Evolutionary conservation across 148 eudicot species (phyloP), one percentile per base, ranked within the genome.

Genomic region (Rhododendron henanense): DNA sequence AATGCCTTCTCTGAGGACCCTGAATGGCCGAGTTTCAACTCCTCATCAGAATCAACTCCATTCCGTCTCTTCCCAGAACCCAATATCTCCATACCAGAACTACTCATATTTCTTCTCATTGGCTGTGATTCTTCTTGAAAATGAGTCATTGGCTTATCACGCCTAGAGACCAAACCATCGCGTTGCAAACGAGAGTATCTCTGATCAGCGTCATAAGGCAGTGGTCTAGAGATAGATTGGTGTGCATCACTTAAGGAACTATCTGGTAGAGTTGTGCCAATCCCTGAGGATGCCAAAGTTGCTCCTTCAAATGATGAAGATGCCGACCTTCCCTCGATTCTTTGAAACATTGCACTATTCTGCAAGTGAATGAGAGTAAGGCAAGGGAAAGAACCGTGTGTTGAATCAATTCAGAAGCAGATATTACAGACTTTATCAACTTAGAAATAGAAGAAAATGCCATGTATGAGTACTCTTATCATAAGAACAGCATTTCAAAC

Each of bases 81-180:
- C 76, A 85, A 55, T 33, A 75, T 16, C 47, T 85, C 83, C 28
- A 47, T 41, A 79, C 74, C 87, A 16, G 87, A 78, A 85, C 77
- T 48, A 79, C 83, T 85, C 23, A 6, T 78, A 63, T 63, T 85
- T 79, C 83, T 79, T 79, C 81, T 77, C 63, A 85, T 45, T n/a
- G 83, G 45, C 48, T 85, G 83, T 78, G 87, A 45, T 16, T 79
- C 87, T 44, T 85, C 87, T 44, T 85, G 87, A 41, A 79, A 85
- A 63, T 85, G 82, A 85, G 76, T 79, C 83, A 79, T 44, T 79
- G 83, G 67, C 83, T 85, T 85, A 11, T 85, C 87, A 41, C 87
- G 87, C 69, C 87, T 44, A 79, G 87, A 85, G 44, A 85, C 61
- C 69, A 85, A 78, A 41, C 87, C 87, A 85, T 79, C 87, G 19